Conservation (phyloP, 345 rosid genomes). For the Citrus australasica region DNA sequence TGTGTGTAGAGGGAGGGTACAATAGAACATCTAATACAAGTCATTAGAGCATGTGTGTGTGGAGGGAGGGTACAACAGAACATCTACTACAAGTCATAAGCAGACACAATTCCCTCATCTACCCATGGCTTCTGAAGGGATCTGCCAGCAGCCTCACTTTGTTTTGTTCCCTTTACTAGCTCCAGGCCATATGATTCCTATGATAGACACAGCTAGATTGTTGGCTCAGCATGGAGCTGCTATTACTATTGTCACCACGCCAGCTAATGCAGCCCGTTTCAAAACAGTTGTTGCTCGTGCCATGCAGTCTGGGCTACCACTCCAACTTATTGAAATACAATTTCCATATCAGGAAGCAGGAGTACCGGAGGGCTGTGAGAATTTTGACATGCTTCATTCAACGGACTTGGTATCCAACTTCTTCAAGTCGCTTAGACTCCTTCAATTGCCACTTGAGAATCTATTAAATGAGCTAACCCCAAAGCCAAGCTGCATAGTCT, state of each 20-base stretch:
- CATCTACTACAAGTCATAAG: too few species aligned
- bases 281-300: background rate
- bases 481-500: conserved; percentile 32
- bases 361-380: conserved; percentile 7
- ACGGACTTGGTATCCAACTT: background rate
- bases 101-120: background rate
- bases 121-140: background rate
- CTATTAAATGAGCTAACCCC: conserved; percentile 15
- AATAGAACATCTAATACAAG: too few species aligned
- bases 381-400: conserved; percentile 1
- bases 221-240: conserved; percentile 38
- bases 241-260: conserved; percentile 46
- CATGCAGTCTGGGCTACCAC: background rate
- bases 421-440: background rate
- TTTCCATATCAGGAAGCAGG: conserved; percentile 6
- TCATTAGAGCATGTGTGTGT: too few species aligned
- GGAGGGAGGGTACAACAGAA: too few species aligned
- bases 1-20: too few species aligned
- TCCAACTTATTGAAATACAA: background rate
- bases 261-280: conserved; percentile 19
- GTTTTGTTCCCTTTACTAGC: conserved; percentile 58
- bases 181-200: conserved; percentile 57
- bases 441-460: conserved; percentile 11
- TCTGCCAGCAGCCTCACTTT: conserved; percentile 27
- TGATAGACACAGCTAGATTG: conserved; percentile 45